Evolutionary conservation across 1,284 basidiomycete genomes (phyloP).

Genomic region (Pulchroboletus neoregius): DNA sequence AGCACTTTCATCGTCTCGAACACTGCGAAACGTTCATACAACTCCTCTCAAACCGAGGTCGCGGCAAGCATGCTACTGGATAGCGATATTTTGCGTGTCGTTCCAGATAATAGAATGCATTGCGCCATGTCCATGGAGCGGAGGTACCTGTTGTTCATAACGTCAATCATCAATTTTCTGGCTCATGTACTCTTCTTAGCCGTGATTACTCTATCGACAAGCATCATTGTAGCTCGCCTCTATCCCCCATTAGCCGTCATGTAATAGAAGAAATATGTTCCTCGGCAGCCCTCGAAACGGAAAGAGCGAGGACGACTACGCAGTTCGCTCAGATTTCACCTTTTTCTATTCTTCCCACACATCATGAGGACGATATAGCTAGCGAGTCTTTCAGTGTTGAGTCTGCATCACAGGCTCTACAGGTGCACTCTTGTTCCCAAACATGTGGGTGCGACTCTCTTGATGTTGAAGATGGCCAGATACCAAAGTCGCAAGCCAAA

Average conservation of each 20-base stretch:
- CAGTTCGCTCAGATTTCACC: neutral
- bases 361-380: neutral
- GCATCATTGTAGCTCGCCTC: slow-evolving; percentile 5
- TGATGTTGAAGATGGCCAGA: neutral
- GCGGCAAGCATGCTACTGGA: slow-evolving; percentile 9
- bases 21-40: slow-evolving; percentile 1
- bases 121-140: neutral
- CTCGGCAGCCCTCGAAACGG: slow-evolving; percentile 1
- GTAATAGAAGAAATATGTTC: slow-evolving; percentile 19
- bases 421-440: neutral
- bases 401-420: neutral
- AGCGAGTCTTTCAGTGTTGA: neutral
- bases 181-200: slow-evolving; percentile 10
- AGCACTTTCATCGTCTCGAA: slow-evolving; percentile 20
- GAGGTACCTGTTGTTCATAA: slow-evolving; percentile 10
- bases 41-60: neutral
- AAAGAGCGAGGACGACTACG: neutral
- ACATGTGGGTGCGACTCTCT: neutral
- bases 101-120: slow-evolving; percentile 6
- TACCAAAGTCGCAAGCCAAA: neutral
- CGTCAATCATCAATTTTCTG: neutral
- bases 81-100: slow-evolving; percentile 22
- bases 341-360: neutral
- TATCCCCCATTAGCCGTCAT: slow-evolving; percentile 20
- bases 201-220: slow-evolving; percentile 1